These are phyloP conservation scores for Solanum tarapatanum DNA, from an alignment of 257 asterid species.

Conservation along the genomic window DNA sequence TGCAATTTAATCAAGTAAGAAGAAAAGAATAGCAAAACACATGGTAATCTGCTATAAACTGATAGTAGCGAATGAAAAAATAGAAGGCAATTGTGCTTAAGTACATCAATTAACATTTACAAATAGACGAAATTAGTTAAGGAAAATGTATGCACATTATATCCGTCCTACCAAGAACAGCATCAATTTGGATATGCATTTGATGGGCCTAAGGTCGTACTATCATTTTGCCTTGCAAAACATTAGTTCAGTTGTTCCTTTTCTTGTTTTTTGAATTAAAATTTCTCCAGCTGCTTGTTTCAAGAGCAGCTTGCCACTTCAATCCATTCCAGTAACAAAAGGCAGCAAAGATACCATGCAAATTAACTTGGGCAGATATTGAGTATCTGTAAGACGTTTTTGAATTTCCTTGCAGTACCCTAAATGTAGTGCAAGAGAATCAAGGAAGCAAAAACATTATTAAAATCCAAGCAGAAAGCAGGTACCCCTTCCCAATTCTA, in stretches of 20 bases:
- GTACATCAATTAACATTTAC: neutral
- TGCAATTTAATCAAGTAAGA: neutral
- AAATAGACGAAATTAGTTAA: neutral
- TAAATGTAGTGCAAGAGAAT: neutral
- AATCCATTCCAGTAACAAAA: neutral
- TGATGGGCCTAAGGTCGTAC: neutral
- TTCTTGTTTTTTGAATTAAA: neutral
- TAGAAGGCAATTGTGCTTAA: neutral
- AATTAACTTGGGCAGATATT: neutral
- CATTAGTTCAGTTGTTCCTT: neutral
- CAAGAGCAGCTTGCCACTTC: neutral
- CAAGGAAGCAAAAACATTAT: neutral
- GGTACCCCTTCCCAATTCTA: slow-evolving; percentile 16
- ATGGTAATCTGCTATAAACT: neutral
- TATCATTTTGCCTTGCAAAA: neutral
- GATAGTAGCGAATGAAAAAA: neutral
- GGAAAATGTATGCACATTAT: neutral
- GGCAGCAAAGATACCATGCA: neutral
- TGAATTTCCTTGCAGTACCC: neutral
- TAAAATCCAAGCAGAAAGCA: neutral
- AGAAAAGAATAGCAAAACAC: neutral
- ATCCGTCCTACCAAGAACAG: neutral
- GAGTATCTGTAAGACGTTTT: neutral
- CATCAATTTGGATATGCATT: neutral
- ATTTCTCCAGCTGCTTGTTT: neutral